Conservation (phyloP, 2,329 filamentous ascomycete genomes). For the Rhinocladiella mackenziei region DNA sequence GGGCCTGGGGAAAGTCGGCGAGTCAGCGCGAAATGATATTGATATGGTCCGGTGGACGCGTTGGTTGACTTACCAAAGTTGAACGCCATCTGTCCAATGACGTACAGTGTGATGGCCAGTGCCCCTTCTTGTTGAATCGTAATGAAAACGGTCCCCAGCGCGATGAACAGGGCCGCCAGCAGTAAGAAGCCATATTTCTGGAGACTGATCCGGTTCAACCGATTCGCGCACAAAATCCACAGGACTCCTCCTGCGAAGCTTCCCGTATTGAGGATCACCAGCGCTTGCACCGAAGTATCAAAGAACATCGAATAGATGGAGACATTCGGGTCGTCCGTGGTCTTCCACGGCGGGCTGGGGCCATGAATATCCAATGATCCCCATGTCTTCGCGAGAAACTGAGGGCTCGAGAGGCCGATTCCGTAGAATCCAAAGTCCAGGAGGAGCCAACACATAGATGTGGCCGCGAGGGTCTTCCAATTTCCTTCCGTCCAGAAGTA, state of each 20-base stretch:
- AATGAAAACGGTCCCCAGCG: slow-evolving; percentile 42
- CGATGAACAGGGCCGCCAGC: slow-evolving; percentile 42
- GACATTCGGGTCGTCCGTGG: slow-evolving; percentile 37
- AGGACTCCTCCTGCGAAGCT: slow-evolving; percentile 42
- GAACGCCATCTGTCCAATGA: slow-evolving; percentile 46
- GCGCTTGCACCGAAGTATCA: slow-evolving; percentile 37
- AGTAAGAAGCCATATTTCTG: slow-evolving; percentile 45
- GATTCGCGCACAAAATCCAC: slow-evolving; percentile 40
- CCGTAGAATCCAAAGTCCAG: slow-evolving; percentile 58
- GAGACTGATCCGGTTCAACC: slow-evolving; percentile 41
- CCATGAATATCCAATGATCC: slow-evolving; percentile 33
- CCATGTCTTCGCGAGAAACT: slow-evolving; percentile 43
- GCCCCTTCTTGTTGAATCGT: slow-evolving; percentile 37
- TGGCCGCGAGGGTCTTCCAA: slow-evolving; percentile 43
- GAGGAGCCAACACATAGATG: slow-evolving; percentile 51
- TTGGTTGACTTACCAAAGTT: slow-evolving; percentile 42
- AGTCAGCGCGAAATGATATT: too few species aligned
- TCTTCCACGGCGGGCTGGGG: slow-evolving; percentile 36
- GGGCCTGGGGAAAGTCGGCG: too few species aligned
- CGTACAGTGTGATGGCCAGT: slow-evolving; percentile 41
- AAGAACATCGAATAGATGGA: slow-evolving; percentile 42
- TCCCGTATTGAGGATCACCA: slow-evolving; percentile 42
- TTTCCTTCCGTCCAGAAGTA: slow-evolving; percentile 44
- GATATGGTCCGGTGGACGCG: too few species aligned
- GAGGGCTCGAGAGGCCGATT: slow-evolving; percentile 47